A percentile compares a stretch with the other conserved stretches of the same genome.
Evolutionary conservation across 768 basidiomycete species (phyloP).

Genomic region (Hemileccinum impolitum): DNA sequence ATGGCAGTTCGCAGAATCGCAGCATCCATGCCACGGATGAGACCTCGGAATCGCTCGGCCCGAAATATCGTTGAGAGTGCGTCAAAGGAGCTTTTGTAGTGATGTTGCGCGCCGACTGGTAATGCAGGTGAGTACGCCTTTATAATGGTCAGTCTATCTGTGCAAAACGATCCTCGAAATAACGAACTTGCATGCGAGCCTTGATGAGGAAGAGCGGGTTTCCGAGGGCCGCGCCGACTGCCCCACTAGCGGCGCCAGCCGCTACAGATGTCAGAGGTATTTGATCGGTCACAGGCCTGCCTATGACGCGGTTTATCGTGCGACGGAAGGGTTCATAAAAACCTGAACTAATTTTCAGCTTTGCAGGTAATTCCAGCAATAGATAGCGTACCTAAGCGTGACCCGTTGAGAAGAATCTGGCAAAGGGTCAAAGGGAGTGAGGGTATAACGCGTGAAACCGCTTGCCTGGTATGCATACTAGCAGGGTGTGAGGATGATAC

Average conservation of each 20-base stretch:
- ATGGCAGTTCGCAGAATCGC: slow-evolving; percentile 92
- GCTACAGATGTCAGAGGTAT: slow-evolving; percentile 72
- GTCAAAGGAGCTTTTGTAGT: slow-evolving; percentile 82
- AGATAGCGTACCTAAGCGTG: slow-evolving; percentile 66
- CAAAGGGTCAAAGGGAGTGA: slow-evolving; percentile 5
- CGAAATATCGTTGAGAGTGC: slow-evolving; percentile 78
- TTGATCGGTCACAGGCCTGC: slow-evolving; percentile 60
- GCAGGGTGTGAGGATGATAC: slow-evolving; percentile 7
- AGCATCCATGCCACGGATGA: slow-evolving; percentile 89
- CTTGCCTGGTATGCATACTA: slow-evolving; percentile 92
- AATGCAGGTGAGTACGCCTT: slow-evolving; percentile 93
- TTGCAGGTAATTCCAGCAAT: background rate
- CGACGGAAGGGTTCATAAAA: slow-evolving; percentile 93
- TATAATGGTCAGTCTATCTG: background rate
- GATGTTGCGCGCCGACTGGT: slow-evolving; percentile 91
- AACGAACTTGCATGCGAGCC: slow-evolving; percentile 87
- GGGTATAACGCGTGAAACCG: background rate
- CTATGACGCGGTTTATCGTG: slow-evolving; percentile 64
- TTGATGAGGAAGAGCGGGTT: slow-evolving; percentile 95
- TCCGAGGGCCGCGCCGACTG: slow-evolving; percentile 81
- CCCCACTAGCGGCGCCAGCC: slow-evolving; percentile 88
- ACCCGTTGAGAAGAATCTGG: slow-evolving; percentile 90
- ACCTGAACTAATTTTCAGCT: slow-evolving; percentile 45
- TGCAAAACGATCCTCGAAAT: background rate
- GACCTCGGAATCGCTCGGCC: slow-evolving; percentile 74